These are phyloP conservation scores for Anisogramma anomala DNA, from an alignment of 2,329 filamentous ascomycete species.

Conservation along the genomic window DNA sequence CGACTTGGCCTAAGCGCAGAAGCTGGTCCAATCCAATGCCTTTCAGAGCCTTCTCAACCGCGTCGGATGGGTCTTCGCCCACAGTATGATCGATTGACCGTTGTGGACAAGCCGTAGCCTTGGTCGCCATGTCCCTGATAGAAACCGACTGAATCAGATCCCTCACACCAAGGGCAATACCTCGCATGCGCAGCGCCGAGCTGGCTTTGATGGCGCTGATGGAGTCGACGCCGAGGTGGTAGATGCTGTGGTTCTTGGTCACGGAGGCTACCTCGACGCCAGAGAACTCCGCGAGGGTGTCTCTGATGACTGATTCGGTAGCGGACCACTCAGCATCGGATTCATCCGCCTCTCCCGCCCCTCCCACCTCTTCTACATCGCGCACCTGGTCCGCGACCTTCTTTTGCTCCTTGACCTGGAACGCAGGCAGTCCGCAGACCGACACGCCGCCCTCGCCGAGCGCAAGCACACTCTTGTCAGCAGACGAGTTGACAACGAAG, in stretches of 20 bases:
- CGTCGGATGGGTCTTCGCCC: not conserved
- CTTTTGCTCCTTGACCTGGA: conserved; percentile 20
- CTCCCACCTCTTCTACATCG: not conserved
- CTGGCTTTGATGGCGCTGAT: conserved; percentile 83
- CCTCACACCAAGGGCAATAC: conserved; percentile 53
- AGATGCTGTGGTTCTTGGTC: conserved; percentile 51
- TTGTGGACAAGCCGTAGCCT: no score
- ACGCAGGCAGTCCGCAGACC: conserved; percentile 51
- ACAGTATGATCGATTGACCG: no score
- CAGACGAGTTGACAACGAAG: conserved; percentile 39
- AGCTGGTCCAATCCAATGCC: conserved; percentile 27
- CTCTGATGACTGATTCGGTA: conserved; percentile 29
- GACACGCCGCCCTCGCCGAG: conserved; percentile 43
- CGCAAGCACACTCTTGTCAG: conserved; percentile 39
- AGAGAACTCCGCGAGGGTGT: conserved; percentile 46
- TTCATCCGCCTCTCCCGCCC: conserved; percentile 5
- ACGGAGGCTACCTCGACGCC: conserved; percentile 48
- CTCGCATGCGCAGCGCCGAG: conserved; percentile 53
- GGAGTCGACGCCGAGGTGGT: conserved; percentile 80
- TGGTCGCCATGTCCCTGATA: conserved; percentile 45
- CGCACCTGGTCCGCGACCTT: no score
- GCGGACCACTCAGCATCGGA: conserved; percentile 23
- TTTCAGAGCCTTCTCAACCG: conserved; percentile 22
- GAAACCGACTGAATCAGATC: conserved; percentile 58
- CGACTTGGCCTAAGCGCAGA: conserved; percentile 32